phyloP scores from a whole-genome alignment of 1,284 basidiomycete genomes.

The Coriolopsis trogii region DNA sequence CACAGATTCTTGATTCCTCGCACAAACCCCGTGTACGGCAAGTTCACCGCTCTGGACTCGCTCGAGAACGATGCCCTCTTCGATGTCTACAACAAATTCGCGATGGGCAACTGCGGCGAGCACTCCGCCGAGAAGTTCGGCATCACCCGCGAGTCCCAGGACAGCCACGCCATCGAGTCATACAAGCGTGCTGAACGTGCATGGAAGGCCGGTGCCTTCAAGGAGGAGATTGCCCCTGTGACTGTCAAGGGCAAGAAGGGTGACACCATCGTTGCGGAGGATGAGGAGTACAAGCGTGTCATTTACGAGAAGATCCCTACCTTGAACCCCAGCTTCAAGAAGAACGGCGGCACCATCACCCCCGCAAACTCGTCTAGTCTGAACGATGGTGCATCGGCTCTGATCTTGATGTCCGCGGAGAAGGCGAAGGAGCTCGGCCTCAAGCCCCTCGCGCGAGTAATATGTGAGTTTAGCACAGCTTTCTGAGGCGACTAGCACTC shows the following conservation, averaged over 20 bases:
- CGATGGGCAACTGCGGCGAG: slow-evolving; percentile 97
- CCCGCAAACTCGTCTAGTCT: slow-evolving; percentile 96
- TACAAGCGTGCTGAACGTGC: slow-evolving; percentile 92
- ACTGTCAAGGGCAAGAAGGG: slow-evolving; percentile 95
- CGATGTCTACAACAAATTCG: slow-evolving; percentile 95
- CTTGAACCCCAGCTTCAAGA: slow-evolving; percentile 89
- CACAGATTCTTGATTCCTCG: slow-evolving; percentile 90
- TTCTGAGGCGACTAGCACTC: slow-evolving; percentile 14
- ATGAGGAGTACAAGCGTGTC: slow-evolving; percentile 98
- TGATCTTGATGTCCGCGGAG: slow-evolving; percentile 91
- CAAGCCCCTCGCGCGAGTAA: slow-evolving; percentile 88
- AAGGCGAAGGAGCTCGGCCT: slow-evolving; percentile 88
- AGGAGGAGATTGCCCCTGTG: slow-evolving; percentile 91
- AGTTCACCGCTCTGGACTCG: slow-evolving; percentile 86
- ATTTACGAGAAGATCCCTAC: slow-evolving; percentile 91
- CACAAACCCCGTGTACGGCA: slow-evolving; percentile 86
- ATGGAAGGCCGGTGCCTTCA: slow-evolving; percentile 86
- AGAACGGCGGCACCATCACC: slow-evolving; percentile 88
- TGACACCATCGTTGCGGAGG: slow-evolving; percentile 87
- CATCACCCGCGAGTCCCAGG: slow-evolving; percentile 87
- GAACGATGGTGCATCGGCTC: slow-evolving; percentile 97
- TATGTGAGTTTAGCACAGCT: slow-evolving; percentile 61
- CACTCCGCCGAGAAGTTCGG: slow-evolving; percentile 81
- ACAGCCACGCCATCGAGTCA: slow-evolving; percentile 91
- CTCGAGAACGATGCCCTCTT: slow-evolving; percentile 93